Conservation (phyloP, 345 rosid genomes). For the Murraya paniculata region DNA sequence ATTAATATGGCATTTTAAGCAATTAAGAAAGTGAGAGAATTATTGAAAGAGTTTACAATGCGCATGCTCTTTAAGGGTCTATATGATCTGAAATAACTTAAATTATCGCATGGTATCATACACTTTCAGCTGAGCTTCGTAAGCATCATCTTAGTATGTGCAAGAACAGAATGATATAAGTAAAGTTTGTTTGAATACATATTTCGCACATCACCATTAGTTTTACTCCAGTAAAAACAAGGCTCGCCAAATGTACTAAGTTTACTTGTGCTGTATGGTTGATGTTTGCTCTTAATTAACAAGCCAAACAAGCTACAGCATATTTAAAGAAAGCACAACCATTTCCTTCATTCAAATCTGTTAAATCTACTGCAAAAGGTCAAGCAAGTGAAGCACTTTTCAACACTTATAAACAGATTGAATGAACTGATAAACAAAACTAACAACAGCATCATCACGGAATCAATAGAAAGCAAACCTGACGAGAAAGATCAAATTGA, state of each 20-base stretch:
- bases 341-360: neutral
- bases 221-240: neutral
- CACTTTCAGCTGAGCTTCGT: neutral
- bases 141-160: neutral
- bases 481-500: conserved; percentile 76
- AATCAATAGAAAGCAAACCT: conserved; percentile 49
- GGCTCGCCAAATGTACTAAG: neutral
- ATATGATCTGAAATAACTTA: neutral
- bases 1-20: neutral
- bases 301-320: neutral
- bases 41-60: neutral
- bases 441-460: no score
- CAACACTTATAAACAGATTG: neutral
- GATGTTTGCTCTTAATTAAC: neutral
- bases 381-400: neutral
- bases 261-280: neutral
- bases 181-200: neutral
- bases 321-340: neutral
- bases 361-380: neutral
- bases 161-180: neutral
- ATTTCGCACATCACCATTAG: neutral
- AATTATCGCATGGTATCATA: neutral
- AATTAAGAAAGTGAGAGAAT: neutral
- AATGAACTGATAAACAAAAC: neutral
- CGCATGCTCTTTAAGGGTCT: neutral